Evolutionary conservation across 768 basidiomycete genomes (phyloP), one percentile per base, ranked within the genome.

Genomic region (Cystofilobasidium ferigula): DNA sequence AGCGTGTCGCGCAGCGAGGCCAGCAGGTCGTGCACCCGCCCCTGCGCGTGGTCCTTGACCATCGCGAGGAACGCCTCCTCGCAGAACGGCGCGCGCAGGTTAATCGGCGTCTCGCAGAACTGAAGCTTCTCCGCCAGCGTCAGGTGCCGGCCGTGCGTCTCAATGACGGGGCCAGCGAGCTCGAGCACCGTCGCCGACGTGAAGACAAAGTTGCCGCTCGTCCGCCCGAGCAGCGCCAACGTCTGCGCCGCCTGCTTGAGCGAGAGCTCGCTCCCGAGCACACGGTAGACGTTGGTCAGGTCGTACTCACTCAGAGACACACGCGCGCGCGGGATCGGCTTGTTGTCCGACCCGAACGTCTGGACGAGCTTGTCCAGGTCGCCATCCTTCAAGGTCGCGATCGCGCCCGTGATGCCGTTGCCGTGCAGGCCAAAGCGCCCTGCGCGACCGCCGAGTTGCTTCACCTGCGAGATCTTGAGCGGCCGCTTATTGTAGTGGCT

Each of bases 401-500:
- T 86, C 36, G 81, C 79, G 28, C 93, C 91, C 12, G 60, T 47
- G n/a, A 67, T 54, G 7, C 65, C 65, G 9, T 81, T 82, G 0
- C 73, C 77, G 68, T 85, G 84, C 48, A 87, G 75, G 3, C 89
- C 88, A 74, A 83, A 98, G 2, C 94, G 86, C 16, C 93, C 94
- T 0, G 94, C 93, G 45, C 94, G 83, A 8, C 93, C 92, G 1
- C 87, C 92, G 56, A 98, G 95, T 74, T 97, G 94, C 74, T 95
- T 95, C 73, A 89, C 82, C 70, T 87, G 85, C 0, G 91, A 88
- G 4, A 81, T 74, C 0, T 87, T 83, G 7, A 98, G 79, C 0
- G 26, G 69, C 67, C 76, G 10, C 72, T 86, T 86, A 64, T 86
- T 79, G 69, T 75, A 87, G 73, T 97, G 95, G 45, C 74, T 70